Base-by-base conservation (phyloP, 148 eudicot genomes). In the Chenopodium album region DNA sequence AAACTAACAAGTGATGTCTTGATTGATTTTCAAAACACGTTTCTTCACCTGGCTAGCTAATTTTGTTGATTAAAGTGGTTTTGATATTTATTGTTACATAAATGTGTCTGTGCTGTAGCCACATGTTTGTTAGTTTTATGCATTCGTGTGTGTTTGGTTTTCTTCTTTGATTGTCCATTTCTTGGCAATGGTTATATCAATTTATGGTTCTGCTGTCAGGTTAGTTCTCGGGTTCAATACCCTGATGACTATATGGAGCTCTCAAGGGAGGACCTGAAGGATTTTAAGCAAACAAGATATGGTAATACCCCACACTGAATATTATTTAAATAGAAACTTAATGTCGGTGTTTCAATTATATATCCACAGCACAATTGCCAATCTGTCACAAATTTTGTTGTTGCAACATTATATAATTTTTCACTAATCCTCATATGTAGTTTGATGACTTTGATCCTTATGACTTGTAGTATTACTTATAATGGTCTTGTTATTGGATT, bases 221-320 rank as follows among this genome's bases (percentile, higher is more conserved):
- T 94, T 81, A 90, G 98, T 84, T 93, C 90, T 80, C 96, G 90
- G 85, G 97, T 96, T 85, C 94, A 96, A 78, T 96, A 93, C 86
- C 99, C 99, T 67, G 88, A 83, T 84, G 98, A 94, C 79, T 92
- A 91, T 87, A 87, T 88, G 72, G 98, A 90, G 64, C 98, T 96
- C 84, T 91, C 99, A 31, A 92, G 76, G 85, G 99, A 94, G 90
- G 97, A 96, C 87, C 88, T 92, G 65, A 92, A 90, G 85, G 99
- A 96, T 89, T 96, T 96, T 79, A 96, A 91, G 87, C 98, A 96
- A 86, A 91, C 94, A 17, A 91, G 98, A 96, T 96, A 90, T 89
- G 99, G 99, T 96, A 96, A 66, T 76, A 76, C 66, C 70, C 60
- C 22, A 46, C 23, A 32, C 56, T 73, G 41, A 48, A 11, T 16